Evolutionary conservation across 2,329 filamentous ascomycete genomes (phyloP).

Genomic region (Ophiocordyceps camponoti-saundersi): DNA sequence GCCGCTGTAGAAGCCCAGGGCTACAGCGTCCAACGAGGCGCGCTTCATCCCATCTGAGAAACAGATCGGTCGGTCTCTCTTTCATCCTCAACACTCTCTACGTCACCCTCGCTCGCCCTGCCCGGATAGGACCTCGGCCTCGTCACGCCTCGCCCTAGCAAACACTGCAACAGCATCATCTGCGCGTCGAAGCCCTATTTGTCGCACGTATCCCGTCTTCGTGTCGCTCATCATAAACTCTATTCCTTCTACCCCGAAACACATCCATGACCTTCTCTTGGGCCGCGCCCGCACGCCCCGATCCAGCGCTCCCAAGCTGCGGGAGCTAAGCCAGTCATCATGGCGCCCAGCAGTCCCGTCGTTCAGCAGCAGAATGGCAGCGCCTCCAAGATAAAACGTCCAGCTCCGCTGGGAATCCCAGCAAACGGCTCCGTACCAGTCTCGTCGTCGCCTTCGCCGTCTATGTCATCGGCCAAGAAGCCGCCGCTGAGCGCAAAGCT

Average conservation of each 20-base stretch:
- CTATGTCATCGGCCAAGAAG: slow-evolving; percentile 35
- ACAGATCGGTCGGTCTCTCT: background rate
- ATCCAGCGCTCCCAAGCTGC: slow-evolving; percentile 3
- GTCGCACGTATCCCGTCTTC: slow-evolving; percentile 4
- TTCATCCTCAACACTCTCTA: background rate
- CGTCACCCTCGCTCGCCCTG: slow-evolving; percentile 1
- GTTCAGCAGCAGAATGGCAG: slow-evolving; percentile 24
- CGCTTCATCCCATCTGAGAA: background rate
- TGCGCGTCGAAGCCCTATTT: slow-evolving; percentile 4
- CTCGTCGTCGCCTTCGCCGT: slow-evolving; percentile 42
- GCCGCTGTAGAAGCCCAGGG: background rate
- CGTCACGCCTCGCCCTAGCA: background rate
- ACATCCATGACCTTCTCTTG: slow-evolving; percentile 6
- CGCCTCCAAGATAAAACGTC: slow-evolving; percentile 49
- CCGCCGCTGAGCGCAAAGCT: slow-evolving; percentile 27
- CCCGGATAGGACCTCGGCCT: background rate
- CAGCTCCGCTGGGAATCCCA: slow-evolving; percentile 46
- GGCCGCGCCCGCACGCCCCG: slow-evolving; percentile 1
- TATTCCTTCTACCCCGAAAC: slow-evolving; percentile 1
- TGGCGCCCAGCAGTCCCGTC: slow-evolving; percentile 39
- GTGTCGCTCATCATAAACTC: background rate
- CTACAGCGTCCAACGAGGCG: background rate
- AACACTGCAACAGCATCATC: background rate
- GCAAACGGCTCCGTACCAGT: slow-evolving; percentile 43
- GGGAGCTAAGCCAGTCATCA: slow-evolving; percentile 14